Percentiles rank a stretch among this genome's conserved stretches.
phyloP scores from a whole-genome alignment of 2,329 filamentous ascomycete species.

The Hymenoscyphus occultus region DNA sequence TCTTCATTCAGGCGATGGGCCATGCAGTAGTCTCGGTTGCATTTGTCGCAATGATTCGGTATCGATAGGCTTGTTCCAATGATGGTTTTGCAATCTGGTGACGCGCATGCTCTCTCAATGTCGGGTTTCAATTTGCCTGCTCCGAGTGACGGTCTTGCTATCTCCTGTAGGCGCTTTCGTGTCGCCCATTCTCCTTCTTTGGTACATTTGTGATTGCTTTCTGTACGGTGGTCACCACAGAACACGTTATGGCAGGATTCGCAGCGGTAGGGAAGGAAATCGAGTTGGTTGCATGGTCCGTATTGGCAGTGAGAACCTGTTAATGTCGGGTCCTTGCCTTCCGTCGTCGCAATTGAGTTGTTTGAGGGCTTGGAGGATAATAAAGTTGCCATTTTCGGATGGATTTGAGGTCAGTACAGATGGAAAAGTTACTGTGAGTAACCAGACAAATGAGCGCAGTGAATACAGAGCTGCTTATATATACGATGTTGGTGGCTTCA shows the following conservation, averaged over 20 bases:
- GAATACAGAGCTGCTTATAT: neutral
- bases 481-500: neutral
- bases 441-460: neutral
- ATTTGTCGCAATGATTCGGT: constrained; percentile 68
- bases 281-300: constrained; percentile 87
- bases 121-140: constrained; percentile 53
- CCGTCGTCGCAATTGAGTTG: constrained; percentile 63
- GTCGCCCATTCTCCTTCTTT: constrained; percentile 61
- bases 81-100: constrained; percentile 63
- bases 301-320: constrained; percentile 91
- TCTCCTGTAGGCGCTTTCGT: constrained; percentile 52
- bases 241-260: constrained; percentile 82
- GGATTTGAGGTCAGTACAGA: constrained; percentile 13
- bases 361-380: constrained; percentile 38
- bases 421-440: neutral
- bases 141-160: constrained; percentile 52
- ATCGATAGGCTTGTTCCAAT: constrained; percentile 66
- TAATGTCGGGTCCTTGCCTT: constrained; percentile 77
- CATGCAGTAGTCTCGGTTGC: constrained; percentile 73
- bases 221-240: constrained; percentile 91
- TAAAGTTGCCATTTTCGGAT: constrained; percentile 51
- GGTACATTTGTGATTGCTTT: constrained; percentile 71
- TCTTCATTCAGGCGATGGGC: constrained; percentile 75
- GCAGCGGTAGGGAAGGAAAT: constrained; percentile 94
- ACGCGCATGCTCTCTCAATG: constrained; percentile 65